Conservation (phyloP, 2,329 filamentous ascomycete genomes). For the Colletotrichum paranaense region DNA sequence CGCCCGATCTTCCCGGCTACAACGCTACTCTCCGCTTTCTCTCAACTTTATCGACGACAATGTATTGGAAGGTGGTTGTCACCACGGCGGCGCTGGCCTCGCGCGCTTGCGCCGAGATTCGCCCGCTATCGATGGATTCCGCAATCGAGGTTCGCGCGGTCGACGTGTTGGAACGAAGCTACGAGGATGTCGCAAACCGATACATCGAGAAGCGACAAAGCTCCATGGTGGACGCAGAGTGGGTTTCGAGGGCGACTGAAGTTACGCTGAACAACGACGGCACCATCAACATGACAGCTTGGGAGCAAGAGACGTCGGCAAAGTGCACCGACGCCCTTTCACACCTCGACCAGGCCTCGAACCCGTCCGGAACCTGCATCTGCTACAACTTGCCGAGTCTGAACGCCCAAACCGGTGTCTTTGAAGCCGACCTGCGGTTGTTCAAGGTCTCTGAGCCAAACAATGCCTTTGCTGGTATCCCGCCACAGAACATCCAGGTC, state of each 20-base stretch:
- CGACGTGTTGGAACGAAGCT: constrained; percentile 34
- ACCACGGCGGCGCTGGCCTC: constrained; percentile 32
- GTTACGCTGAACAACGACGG: constrained; percentile 54
- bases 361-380: constrained; percentile 80
- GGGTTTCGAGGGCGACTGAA: constrained; percentile 20
- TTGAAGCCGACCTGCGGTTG: constrained; percentile 81
- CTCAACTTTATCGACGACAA: constrained; percentile 10
- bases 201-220: constrained; percentile 39
- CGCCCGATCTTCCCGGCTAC: neutral
- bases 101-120: constrained; percentile 34
- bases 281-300: constrained; percentile 64
- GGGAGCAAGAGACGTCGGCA: constrained; percentile 62
- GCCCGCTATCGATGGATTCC: constrained; percentile 38
- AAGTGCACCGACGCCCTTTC: constrained; percentile 71
- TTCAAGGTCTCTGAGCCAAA: constrained; percentile 74
- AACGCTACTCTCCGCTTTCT: constrained; percentile 2
- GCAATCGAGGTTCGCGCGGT: constrained; percentile 43
- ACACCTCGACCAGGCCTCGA: constrained; percentile 68
- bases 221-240: constrained; percentile 17
- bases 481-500: constrained; percentile 64
- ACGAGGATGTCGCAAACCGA: constrained; percentile 35
- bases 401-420: constrained; percentile 74
- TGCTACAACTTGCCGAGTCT: constrained; percentile 86
- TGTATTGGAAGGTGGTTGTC: constrained; percentile 35
- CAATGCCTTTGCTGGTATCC: constrained; percentile 63